Evolutionary conservation across 331 rosid species (phyloP).

Genomic region (Prunus yedoensis): DNA sequence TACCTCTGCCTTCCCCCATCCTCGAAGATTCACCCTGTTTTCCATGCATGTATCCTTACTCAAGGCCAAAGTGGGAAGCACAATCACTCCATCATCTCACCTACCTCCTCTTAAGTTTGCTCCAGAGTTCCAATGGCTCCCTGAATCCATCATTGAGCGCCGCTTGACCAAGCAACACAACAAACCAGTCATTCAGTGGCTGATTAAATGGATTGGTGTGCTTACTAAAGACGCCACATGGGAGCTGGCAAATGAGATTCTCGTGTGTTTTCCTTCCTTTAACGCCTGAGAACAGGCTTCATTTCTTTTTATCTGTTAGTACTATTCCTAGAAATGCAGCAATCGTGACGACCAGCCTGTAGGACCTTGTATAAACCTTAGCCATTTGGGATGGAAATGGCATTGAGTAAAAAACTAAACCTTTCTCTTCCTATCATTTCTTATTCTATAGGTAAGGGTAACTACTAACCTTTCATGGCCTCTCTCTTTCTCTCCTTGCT

Average conservation of each 20-base stretch:
- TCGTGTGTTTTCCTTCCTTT: background rate
- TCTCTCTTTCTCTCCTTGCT: no score
- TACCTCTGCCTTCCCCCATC: background rate
- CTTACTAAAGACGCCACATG: background rate
- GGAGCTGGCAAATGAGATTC: background rate
- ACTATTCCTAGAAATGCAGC: no score
- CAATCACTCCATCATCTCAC: background rate
- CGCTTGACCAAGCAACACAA: background rate
- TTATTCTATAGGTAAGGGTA: no score
- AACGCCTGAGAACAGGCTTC: background rate
- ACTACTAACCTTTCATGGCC: no score
- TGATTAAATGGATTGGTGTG: background rate
- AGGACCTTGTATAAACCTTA: no score
- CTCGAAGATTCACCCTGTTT: background rate
- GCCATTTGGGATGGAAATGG: no score
- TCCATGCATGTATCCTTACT: background rate
- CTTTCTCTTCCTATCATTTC: no score
- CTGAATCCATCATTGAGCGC: background rate
- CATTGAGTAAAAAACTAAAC: no score
- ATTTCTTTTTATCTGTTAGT: no score
- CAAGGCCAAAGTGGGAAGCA: background rate
- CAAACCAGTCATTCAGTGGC: no score
- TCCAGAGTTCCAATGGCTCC: background rate
- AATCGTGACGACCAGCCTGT: no score
- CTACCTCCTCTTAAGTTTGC: rapidly evolving